A percentile compares a stretch with the other conserved stretches of the same genome.
These are phyloP conservation scores for Fusarium devonianum DNA, from an alignment of 2,329 filamentous ascomycete species.

Conservation along the genomic window DNA sequence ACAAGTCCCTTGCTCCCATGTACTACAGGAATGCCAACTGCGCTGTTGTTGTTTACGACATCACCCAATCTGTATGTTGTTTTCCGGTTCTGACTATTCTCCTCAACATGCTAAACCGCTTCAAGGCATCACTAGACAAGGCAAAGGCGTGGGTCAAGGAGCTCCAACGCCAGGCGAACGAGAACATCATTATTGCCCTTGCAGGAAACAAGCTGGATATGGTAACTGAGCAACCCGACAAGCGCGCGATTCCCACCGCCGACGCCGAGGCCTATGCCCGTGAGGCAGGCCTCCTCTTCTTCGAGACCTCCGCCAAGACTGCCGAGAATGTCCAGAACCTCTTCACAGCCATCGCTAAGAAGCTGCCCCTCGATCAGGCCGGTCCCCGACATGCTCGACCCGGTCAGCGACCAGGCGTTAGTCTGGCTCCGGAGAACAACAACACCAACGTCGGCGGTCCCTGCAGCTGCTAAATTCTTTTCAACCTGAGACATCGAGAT, in stretches of 20 bases:
- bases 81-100: background rate
- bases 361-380: constrained; percentile 93
- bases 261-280: constrained; percentile 95
- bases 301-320: constrained; percentile 98
- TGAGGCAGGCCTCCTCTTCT: constrained; percentile 94
- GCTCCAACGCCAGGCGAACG: constrained; percentile 96
- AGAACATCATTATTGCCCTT: constrained; percentile 98
- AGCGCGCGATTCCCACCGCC: constrained; percentile 86
- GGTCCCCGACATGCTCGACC: constrained; percentile 85
- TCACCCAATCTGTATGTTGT: constrained; percentile 89
- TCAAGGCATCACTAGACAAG: constrained; percentile 93
- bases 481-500: constrained; percentile 30
- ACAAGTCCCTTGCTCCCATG: constrained; percentile 99
- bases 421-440: constrained; percentile 61
- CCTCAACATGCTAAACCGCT: constrained; percentile 20
- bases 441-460: constrained; percentile 64
- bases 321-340: constrained; percentile 94
- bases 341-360: constrained; percentile 98
- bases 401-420: constrained; percentile 66
- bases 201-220: constrained; percentile 98
- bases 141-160: constrained; percentile 99
- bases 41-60: constrained; percentile 98
- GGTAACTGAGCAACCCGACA: constrained; percentile 92
- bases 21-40: constrained; percentile 99
- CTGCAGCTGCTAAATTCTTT: constrained; percentile 60